phyloP scores from a whole-genome alignment of 1,284 basidiomycete species.

The Tilletia horrida region DNA sequence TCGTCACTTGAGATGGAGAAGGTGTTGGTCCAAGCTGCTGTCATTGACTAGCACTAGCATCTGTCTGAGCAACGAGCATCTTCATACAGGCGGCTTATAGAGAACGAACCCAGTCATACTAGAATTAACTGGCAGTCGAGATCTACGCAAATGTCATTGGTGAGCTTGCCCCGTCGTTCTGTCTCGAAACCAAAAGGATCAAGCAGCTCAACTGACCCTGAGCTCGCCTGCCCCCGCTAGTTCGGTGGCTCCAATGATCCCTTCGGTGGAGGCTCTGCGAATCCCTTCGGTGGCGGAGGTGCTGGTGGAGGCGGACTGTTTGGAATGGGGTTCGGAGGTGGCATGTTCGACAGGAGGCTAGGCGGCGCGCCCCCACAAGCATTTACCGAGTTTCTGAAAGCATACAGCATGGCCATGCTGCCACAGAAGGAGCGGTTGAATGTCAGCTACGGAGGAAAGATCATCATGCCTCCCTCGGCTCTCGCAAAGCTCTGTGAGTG shows the following conservation, averaged over 20 bases:
- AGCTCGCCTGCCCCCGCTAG: not conserved
- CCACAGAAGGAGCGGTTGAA: constrained; percentile 76
- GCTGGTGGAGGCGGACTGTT: not conserved
- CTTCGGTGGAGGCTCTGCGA: constrained; percentile 6
- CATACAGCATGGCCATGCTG: constrained; percentile 81
- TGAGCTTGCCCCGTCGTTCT: too few relatives aligned
- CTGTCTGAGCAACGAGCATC: too few relatives aligned
- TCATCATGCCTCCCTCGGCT: constrained; percentile 95
- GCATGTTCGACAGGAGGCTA: constrained; percentile 6
- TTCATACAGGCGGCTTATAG: too few relatives aligned
- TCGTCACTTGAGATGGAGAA: too few relatives aligned
- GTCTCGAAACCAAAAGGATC: too few relatives aligned
- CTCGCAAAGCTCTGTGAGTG: constrained; percentile 73
- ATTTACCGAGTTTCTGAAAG: constrained; percentile 57
- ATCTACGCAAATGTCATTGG: too few relatives aligned
- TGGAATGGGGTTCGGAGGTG: constrained; percentile 14
- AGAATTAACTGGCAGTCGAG: too few relatives aligned
- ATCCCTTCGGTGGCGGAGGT: not conserved
- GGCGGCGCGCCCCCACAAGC: constrained; percentile 24
- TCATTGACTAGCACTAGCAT: too few relatives aligned
- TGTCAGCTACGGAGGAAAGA: constrained; percentile 93
- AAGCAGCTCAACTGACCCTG: not conserved
- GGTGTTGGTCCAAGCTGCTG: too few relatives aligned
- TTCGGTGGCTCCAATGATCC: constrained; percentile 10
- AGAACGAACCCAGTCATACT: too few relatives aligned